These are phyloP conservation scores for Candida methanosorbosa DNA, from an alignment of 805 yeast genomes.

Conservation along the genomic window DNA sequence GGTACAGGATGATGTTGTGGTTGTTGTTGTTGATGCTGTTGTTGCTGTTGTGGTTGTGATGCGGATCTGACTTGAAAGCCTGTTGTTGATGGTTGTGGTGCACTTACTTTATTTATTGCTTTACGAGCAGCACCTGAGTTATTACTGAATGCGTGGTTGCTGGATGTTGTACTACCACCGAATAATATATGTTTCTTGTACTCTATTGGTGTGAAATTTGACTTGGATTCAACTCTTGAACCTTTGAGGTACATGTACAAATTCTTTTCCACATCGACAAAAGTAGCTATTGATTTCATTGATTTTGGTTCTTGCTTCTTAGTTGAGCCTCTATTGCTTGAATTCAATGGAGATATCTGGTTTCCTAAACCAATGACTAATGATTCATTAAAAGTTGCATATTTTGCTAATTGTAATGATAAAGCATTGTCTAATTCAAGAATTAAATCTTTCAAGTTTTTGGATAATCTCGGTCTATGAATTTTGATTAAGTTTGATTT, in stretches of 20 bases:
- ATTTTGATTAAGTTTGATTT: constrained; percentile 65
- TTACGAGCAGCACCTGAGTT: too few relatives aligned
- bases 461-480: constrained; percentile 71
- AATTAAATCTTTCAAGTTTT: constrained; percentile 65
- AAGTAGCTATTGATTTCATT: constrained; percentile 67
- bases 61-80: not conserved
- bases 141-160: not conserved
- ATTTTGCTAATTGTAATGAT: constrained; percentile 81
- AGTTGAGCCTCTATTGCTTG: constrained; percentile 26
- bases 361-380: constrained; percentile 79
- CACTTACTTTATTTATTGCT: too few relatives aligned
- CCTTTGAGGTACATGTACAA: constrained; percentile 54
- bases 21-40: not conserved
- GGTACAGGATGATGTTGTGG: not conserved
- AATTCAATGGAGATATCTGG: constrained; percentile 63
- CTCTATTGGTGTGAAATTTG: constrained; percentile 50
- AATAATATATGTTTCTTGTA: constrained; percentile 66
- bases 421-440: constrained; percentile 86
- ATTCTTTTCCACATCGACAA: constrained; percentile 78
- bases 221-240: constrained; percentile 26
- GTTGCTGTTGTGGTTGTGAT: not conserved
- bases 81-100: not conserved
- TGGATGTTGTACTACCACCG: constrained; percentile 11
- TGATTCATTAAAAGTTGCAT: constrained; percentile 81
- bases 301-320: too few relatives aligned